Base-by-base conservation (phyloP, 1,139 yeast species). In the Yamadazyma taylorii region DNA sequence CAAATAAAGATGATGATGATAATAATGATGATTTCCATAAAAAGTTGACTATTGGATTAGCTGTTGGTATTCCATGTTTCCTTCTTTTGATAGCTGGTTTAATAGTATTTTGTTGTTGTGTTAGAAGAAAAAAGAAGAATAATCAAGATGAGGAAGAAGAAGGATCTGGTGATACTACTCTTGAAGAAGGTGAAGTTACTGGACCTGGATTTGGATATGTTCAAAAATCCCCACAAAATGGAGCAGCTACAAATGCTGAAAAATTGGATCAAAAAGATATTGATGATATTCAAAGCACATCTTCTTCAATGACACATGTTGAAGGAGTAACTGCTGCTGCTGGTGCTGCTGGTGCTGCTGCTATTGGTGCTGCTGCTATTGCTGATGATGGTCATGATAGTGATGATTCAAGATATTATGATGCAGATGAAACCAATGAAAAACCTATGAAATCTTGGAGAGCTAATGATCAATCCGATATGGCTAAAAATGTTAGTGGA, bases 401-500 rank as follows among this genome's bases (percentile, higher is more conserved):
- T 36, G 43, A 31, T 9, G 36, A 25, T 9, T 51, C 60, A 12
- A 48, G 50, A 15, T 63, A 55, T 41, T 62, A 41, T 36, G 72
- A 67, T 43, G 69, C 71, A 4, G 29, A 37, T 15, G 35, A 23
- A 2, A 19, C 37, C 4, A 37, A 30, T 22, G 73, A 66, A 27
- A 62, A 59, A 39, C 73, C 81, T 5, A 61, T 70, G 45, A 78
- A 78, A 57, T 87, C 96, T 5, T 88, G 97, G 97, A 72, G 96
- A 56, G 76, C 75, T 25, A 61, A 66, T 36, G 67, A 60, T 39
- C 55, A 55, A 57, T 52, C 63, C 14, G 66, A 60, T 45, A 48
- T 48, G 26, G 56, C 53, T 11, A 38, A 38, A 29, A 40, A 35
- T 16, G 51, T 43, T 13, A 32, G 35, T 12, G 36, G 40, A 22